Base-by-base conservation (phyloP, 768 basidiomycete genomes). In the Mycena leptocephala region DNA sequence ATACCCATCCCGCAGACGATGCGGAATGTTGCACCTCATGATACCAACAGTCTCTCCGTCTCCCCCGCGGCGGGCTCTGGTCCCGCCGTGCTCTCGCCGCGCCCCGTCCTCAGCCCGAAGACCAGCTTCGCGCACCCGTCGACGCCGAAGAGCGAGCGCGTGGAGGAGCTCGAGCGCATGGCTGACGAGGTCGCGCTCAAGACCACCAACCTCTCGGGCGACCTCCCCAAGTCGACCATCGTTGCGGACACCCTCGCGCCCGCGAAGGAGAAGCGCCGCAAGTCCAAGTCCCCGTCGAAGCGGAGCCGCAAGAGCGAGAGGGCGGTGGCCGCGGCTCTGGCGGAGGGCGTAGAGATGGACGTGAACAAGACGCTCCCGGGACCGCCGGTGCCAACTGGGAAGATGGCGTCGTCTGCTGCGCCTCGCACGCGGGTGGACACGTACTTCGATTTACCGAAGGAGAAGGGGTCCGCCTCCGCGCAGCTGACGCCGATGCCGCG, bases 151-250 rank as follows among this genome's bases (percentile, higher is more conserved):
- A 91, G 90, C 79, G 89, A 91, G 72, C 84, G 91, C n/a, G 94
- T 96, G 9, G 91, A 91, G 73, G 86, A 89, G 75, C 86, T 96
- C 66, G 95, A 96, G 84, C 88, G 89, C 82, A 92, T 96, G 88
- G 95, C 93, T 0, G 93, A 91, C 37, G 89, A 89, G 70, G 92
- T 90, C 0, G 88, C 81, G 22, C 80, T 80, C 69, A 80, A 82
- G 69, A 85, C 80, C 22, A 77, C 73, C 24, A 86, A 89, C 76
- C 76, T 89, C 22, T 87, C 88, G 28, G 78, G 80, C 5, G 88
- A 88, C 72, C 76, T 88, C n/a, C 85, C 86, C 8, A 83, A 83
- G 76, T 75, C 74, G 32, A 64, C 48, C 2, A 24, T 78, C 26
- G 46, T 28, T 59, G 64, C 70, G 1, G 51, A 35, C 24, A 22